Conservation (phyloP, 2,329 filamentous ascomycete species). For the Coniochaeta sp. region DNA sequence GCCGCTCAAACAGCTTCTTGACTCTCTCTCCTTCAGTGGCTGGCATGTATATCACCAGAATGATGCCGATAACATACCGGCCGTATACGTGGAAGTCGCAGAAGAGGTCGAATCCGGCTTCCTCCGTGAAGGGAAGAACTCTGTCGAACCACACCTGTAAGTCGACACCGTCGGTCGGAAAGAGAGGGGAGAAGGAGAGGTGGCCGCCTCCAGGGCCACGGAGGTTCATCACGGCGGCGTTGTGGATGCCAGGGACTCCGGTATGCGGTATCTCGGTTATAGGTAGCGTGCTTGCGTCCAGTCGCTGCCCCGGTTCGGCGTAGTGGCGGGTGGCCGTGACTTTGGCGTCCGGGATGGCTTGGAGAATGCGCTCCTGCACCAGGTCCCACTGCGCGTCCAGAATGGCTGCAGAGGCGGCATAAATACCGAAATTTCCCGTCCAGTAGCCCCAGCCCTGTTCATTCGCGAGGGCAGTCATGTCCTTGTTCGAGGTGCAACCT, state of each 20-base stretch:
- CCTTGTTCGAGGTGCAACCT: neutral
- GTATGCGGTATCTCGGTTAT: slow-evolving; percentile 6
- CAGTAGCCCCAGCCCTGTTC: slow-evolving; percentile 4
- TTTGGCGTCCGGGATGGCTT: neutral
- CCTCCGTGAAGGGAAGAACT: slow-evolving; percentile 1
- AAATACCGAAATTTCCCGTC: neutral
- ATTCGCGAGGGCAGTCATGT: neutral
- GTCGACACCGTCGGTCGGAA: slow-evolving; percentile 3
- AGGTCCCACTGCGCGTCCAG: neutral
- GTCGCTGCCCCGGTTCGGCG: neutral
- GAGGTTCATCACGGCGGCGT: neutral
- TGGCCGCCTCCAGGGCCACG: neutral
- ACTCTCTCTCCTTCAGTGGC: neutral
- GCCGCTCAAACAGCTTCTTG: slow-evolving; percentile 1
- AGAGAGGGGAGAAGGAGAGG: slow-evolving; percentile 5
- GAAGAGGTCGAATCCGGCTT: slow-evolving; percentile 7
- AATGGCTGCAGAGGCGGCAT: neutral
- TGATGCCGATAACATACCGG: slow-evolving; percentile 7
- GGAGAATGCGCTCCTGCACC: neutral
- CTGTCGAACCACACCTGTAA: slow-evolving; percentile 2
- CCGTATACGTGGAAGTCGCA: slow-evolving; percentile 12
- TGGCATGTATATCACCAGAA: slow-evolving; percentile 4
- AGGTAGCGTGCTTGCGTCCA: neutral
- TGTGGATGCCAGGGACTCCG: slow-evolving; percentile 1
- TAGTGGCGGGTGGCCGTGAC: neutral